Base-by-base conservation (phyloP, 139 green algal species). In the Volvox reticuliferus region DNA sequence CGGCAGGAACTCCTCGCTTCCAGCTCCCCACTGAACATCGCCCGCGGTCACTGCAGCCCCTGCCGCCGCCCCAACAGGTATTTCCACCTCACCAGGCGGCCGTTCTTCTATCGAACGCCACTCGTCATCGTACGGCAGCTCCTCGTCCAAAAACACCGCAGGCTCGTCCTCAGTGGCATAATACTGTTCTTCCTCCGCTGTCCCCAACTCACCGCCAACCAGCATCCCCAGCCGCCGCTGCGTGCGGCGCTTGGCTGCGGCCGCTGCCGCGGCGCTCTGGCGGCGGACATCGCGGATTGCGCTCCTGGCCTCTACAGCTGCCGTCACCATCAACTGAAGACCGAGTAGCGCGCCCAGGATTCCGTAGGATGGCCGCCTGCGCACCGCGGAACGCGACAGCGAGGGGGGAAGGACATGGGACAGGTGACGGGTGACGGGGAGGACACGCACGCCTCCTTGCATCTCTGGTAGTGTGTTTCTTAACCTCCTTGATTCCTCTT, bases 321-420 rank as follows among this genome's bases (percentile, higher is more conserved):
- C 94, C 13, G 91, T 79, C 13, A 97, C 55, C 6, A 61, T 92
- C 17, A 98, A 92, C 93, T 99, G 97, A 13, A 94, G 62, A 28
- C 96, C 82, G 32, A 99, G 95, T 79, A 98, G 92, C 33, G 94
- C 62, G 9, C 97, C 97, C 30, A 99, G 94, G n/a, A 95, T 82
- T 22, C 89, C 30, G 91, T 93, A 91, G 24, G 92, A 88, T 1
- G 89, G 77, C 20, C 55, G 82, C 50, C 92, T 93, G 93, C 80
- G 79, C 30, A 1, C 33, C 73, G 37, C 1, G 71, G 71, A 30
- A 33, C 16, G 65, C 16, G 65, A 28, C 24, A 30, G 21, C 65
- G 65, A 12, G n/a, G n/a, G n/a, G n/a, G n/a, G n/a, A n/a, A n/a
- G n/a, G n/a, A n/a, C n/a, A n/a, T n/a, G n/a, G n/a, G n/a, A n/a